Conservation (phyloP, 2,329 filamentous ascomycete genomes). For the Akanthomyces dipterigenus region DNA sequence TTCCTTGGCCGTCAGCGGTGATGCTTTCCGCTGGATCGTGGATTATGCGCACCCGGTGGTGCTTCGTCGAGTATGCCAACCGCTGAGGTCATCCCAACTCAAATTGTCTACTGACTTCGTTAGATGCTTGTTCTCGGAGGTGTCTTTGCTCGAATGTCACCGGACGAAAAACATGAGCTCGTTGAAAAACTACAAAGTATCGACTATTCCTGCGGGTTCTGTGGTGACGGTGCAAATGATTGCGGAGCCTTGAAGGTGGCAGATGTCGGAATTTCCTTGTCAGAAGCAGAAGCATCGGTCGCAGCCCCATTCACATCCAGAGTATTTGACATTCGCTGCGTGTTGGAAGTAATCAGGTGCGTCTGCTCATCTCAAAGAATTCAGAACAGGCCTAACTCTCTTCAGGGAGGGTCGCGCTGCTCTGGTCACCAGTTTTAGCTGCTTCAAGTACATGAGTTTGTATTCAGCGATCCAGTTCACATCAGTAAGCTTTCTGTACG, state of each 20-base stretch:
- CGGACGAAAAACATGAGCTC: constrained; percentile 95
- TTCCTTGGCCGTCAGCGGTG: constrained; percentile 81
- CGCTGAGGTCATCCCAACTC: not conserved
- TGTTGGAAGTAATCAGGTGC: constrained; percentile 80
- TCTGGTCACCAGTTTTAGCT: constrained; percentile 96
- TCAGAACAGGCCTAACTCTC: constrained; percentile 17
- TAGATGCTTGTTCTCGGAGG: constrained; percentile 87
- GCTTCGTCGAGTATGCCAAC: constrained; percentile 53
- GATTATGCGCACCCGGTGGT: constrained; percentile 82
- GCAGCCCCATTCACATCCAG: constrained; percentile 96
- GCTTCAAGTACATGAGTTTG: constrained; percentile 99
- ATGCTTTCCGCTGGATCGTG: constrained; percentile 93
- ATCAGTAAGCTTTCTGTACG: constrained; percentile 92
- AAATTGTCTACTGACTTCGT: constrained; percentile 1
- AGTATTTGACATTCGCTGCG: constrained; percentile 93
- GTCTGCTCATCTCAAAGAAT: constrained; percentile 11
- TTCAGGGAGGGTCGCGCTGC: constrained; percentile 81
- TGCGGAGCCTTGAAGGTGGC: constrained; percentile 95
- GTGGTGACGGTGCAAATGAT: constrained; percentile 95
- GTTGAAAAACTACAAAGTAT: constrained; percentile 96
- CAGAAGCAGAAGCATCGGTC: constrained; percentile 94
- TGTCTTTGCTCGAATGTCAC: constrained; percentile 97
- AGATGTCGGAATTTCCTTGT: constrained; percentile 94
- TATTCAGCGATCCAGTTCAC: constrained; percentile 99
- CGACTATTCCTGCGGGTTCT: constrained; percentile 93